Conservation (phyloP, 805 yeast genomes). For the Candida maltosa region DNA sequence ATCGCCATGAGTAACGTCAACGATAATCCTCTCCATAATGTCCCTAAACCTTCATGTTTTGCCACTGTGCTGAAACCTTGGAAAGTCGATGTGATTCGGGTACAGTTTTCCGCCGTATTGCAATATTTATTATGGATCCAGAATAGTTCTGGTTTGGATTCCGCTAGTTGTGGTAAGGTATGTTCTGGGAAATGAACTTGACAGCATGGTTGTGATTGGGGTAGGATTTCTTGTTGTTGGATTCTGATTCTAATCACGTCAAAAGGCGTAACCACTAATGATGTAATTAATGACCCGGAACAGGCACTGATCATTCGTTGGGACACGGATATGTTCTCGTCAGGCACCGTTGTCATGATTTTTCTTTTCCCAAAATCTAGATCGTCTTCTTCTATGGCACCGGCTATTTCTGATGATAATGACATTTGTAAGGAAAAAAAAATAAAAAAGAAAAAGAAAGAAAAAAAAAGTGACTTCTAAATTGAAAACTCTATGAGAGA, state of each 20-base stretch:
- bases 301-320: constrained; percentile 80
- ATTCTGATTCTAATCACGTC: constrained; percentile 76
- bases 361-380: constrained; percentile 11
- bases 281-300: constrained; percentile 69
- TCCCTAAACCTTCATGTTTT: constrained; percentile 65
- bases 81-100: constrained; percentile 62
- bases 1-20: constrained; percentile 83
- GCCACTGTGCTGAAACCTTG: constrained; percentile 70
- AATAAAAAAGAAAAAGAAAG: too few species aligned
- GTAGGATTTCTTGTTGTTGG: constrained; percentile 71
- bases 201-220: constrained; percentile 25
- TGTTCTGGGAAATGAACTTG: constrained; percentile 11
- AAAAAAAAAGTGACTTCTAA: too few species aligned
- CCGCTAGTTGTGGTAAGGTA: constrained; percentile 23
- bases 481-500: too few species aligned
- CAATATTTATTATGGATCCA: constrained; percentile 39
- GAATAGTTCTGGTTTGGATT: constrained; percentile 30
- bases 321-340: constrained; percentile 39
- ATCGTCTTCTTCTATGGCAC: constrained; percentile 33
- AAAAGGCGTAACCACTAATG: constrained; percentile 73
- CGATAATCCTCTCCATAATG: constrained; percentile 88
- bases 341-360: too few species aligned
- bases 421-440: constrained; percentile 29
- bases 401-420: constrained; percentile 38
- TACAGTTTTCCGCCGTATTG: constrained; percentile 33